Base-by-base conservation (phyloP, 208 protist genomes). In the Dictyostelium gargantuum region DNA sequence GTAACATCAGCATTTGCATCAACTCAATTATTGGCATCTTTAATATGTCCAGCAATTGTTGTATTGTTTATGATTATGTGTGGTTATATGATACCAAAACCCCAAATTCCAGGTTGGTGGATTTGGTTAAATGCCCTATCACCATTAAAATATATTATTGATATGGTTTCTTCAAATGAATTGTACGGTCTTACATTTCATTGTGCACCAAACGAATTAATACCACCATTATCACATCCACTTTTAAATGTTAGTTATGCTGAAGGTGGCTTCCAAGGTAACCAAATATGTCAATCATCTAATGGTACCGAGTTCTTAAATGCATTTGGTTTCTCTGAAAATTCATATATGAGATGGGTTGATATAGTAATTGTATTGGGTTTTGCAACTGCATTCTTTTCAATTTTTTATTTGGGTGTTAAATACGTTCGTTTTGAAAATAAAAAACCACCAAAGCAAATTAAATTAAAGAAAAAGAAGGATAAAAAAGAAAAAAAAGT, bases 21-120 rank as follows among this genome's bases (percentile, higher is more conserved):
- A 0, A 32, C 29, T 48, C 68, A 79, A 48, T 52, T 89, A 35
- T 44, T 89, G 11, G 44, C 82, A 54, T 54, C 38, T 66, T 58
- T 92, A 44, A 44, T 92, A 13, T 61, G 44, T 21, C 77, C 86
- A 38, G 75, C 86, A 3, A 63, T 92, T 21, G 48, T 92, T 21
- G 77, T 84, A 6, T 32, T 84, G 2, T 84, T 63, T 19, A 92
- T 92, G 75, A 44, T 92, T 26, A 84, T 84, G 46, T 79, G n/a
- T 32, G 86, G 86, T 42, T 92, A 68, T 32, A 84, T 92, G 38
- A 44, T 85, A 10, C 77, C 76, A 35, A 23, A 19, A 9, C 32
- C 23, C 6, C 66, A 92, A 38, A 84, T 92, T 23, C 76, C 76
- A 10, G 26, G 46, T 1, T 84, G 48, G 40, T 92, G 76, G 75